Conservation (phyloP, 495 filamentous ascomycete genomes). For the Pyrenula aspistea region DNA sequence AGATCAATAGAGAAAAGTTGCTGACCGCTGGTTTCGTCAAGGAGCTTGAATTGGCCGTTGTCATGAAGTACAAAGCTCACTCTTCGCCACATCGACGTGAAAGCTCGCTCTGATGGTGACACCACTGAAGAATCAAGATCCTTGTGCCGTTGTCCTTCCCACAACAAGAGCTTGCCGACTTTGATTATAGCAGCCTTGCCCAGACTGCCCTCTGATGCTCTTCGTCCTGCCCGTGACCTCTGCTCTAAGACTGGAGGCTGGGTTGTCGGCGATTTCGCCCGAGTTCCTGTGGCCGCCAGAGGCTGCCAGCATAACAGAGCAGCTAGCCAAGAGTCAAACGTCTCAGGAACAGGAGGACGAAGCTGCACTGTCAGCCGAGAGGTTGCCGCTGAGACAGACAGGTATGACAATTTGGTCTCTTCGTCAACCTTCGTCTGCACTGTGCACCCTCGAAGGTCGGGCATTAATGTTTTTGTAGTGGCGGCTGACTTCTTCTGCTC, state of each 20-base stretch:
- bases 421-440: slow-evolving; percentile 55
- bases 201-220: slow-evolving; percentile 49
- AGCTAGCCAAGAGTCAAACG: slow-evolving; percentile 85
- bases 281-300: slow-evolving; percentile 60
- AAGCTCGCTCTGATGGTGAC: slow-evolving; percentile 28
- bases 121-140: slow-evolving; percentile 21
- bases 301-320: slow-evolving; percentile 92
- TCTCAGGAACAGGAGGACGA: slow-evolving; percentile 57
- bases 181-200: slow-evolving; percentile 89
- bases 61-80: slow-evolving; percentile 92
- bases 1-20: slow-evolving; percentile 74
- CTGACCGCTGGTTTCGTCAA: slow-evolving; percentile 68
- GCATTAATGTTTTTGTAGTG: slow-evolving; percentile 49
- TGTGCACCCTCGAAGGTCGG: slow-evolving; percentile 78
- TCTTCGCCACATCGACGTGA: slow-evolving; percentile 59
- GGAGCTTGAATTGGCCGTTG: slow-evolving; percentile 88
- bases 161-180: slow-evolving; percentile 84
- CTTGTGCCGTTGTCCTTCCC: slow-evolving; percentile 46
- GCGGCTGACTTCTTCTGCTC: slow-evolving; percentile 40
- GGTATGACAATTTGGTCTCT: slow-evolving; percentile 56
- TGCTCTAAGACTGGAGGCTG: slow-evolving; percentile 47
- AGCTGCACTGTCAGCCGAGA: slow-evolving; percentile 61
- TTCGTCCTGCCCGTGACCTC: slow-evolving; percentile 37
- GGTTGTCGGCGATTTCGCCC: slow-evolving; percentile 50
- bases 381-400: slow-evolving; percentile 66